Evolutionary conservation across 2,329 filamentous ascomycete species (phyloP), one percentile per base, ranked within the genome.

Genomic region (Ophiostoma ips): DNA sequence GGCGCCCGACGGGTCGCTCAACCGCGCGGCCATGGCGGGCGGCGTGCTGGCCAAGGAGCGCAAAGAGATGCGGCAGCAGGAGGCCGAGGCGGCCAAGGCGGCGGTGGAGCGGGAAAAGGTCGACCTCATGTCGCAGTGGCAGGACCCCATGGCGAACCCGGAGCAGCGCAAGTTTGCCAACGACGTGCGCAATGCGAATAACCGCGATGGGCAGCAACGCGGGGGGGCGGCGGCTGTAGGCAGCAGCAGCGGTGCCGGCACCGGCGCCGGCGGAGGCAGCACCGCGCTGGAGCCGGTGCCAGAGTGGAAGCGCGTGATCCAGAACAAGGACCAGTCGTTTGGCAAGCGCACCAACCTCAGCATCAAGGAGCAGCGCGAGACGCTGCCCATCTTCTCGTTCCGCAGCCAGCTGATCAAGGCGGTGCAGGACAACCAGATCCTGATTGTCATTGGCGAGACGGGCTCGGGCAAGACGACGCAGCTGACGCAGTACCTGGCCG

Each of bases 381-480:
- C 81, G 28, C 69, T 98, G 46, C 92, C 92, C 0, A 89, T 96
- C 0, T 98, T 71, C 67, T 84, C 82, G 49, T 95, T 98, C 69
- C 79, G 90, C 50, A 83, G 79, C 47, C 85, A 94, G 61, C 75
- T 98, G 30, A 83, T 96, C 56, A 79, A 94, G 58, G 92, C 92
- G 19, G 83, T 98, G 2, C 71, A 74, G 24, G 82, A 87, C 36
- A 92, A 98, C 61, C 90, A 96, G 61, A 76, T 98, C 43, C 66
- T 98, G 55, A 94, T 98, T 61, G 90, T 98, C 0, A 90, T 98
- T 48, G 92, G 92, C 59, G 92, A 98, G 63, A 98, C 92, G 48
- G 92, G 92, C 13, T 95, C 88, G 0, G 92, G 92, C 57, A 98
- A 98, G 67, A 98, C 92, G 0, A 98, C 92, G 0, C 92, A 98